These are phyloP conservation scores for Wickerhamiella bombiphila DNA, from an alignment of 805 yeast species.

Conservation along the genomic window DNA sequence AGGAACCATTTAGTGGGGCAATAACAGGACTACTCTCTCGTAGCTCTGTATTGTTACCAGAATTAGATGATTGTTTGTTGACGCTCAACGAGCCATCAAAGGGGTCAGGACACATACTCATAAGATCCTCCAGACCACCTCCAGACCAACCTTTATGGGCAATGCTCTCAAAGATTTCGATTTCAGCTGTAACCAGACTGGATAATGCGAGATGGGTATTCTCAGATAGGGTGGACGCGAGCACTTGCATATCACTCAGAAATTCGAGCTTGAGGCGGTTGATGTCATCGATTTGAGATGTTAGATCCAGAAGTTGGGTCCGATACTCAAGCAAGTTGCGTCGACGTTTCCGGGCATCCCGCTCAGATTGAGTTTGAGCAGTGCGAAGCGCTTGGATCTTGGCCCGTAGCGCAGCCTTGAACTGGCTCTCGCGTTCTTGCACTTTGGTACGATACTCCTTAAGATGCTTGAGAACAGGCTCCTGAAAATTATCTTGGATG, in stretches of 20 bases:
- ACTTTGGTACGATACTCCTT: slow-evolving; percentile 32
- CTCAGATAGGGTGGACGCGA: slow-evolving; percentile 48
- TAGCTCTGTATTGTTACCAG: no score
- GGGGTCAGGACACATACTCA: slow-evolving; percentile 53
- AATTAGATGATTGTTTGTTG: slow-evolving; percentile 16
- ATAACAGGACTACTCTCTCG: no score
- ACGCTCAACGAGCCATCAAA: slow-evolving; percentile 24
- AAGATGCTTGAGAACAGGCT: slow-evolving; percentile 35
- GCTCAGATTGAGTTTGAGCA: slow-evolving; percentile 47
- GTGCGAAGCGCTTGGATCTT: slow-evolving; percentile 39
- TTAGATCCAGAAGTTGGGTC: slow-evolving; percentile 48
- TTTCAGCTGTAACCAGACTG: slow-evolving; percentile 58
- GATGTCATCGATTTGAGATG: slow-evolving; percentile 64
- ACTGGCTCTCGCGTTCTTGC: slow-evolving; percentile 35
- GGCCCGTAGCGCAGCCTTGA: slow-evolving; percentile 38
- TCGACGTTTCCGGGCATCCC: slow-evolving; percentile 42
- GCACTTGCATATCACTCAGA: slow-evolving; percentile 45
- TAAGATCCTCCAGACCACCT: slow-evolving; percentile 63
- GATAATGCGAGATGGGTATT: slow-evolving; percentile 42
- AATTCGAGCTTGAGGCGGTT: slow-evolving; percentile 63
- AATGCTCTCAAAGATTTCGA: slow-evolving; percentile 65
- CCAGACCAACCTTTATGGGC: slow-evolving; percentile 81
- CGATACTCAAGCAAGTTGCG: slow-evolving; percentile 58
- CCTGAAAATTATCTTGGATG: slow-evolving; percentile 39
- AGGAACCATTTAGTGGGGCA: no score